phyloP scores from a whole-genome alignment of 108 stramenopile genomes.

The Craspedostauros australis region DNA sequence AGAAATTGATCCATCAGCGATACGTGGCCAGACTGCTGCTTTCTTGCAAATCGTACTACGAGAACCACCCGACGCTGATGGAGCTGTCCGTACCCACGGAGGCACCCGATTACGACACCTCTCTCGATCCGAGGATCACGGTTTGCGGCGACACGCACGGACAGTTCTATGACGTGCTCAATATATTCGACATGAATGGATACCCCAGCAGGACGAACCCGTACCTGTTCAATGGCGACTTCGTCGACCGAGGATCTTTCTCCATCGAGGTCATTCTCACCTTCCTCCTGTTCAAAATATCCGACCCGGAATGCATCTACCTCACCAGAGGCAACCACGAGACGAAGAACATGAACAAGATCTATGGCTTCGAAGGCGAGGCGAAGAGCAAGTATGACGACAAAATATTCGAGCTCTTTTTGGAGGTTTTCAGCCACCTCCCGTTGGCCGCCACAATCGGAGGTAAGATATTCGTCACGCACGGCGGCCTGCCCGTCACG shows the following conservation, averaged over 20 bases:
- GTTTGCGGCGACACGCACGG: slow-evolving; percentile 99
- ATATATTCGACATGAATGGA: slow-evolving; percentile 93
- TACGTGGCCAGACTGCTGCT: slow-evolving; percentile 81
- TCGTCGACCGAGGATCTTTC: slow-evolving; percentile 96
- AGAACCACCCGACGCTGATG: slow-evolving; percentile 51
- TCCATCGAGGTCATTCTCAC: slow-evolving; percentile 93
- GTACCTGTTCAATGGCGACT: slow-evolving; percentile 99
- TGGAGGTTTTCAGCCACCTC: slow-evolving; percentile 87
- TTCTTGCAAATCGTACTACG: slow-evolving; percentile 58
- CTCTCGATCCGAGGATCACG: slow-evolving; percentile 53
- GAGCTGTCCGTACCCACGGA: slow-evolving; percentile 61
- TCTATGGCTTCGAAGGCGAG: slow-evolving; percentile 99
- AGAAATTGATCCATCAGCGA: slow-evolving; percentile 93
- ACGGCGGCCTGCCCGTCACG: slow-evolving; percentile 88
- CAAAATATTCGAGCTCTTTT: slow-evolving; percentile 92
- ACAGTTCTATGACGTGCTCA: slow-evolving; percentile 97
- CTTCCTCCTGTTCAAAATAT: slow-evolving; percentile 84
- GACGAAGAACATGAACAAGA: slow-evolving; percentile 98
- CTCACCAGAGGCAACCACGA: slow-evolving; percentile 97
- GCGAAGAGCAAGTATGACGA: slow-evolving; percentile 97
- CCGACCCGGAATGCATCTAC: slow-evolving; percentile 76
- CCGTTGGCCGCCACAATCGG: slow-evolving; percentile 86
- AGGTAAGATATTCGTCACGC: slow-evolving; percentile 90
- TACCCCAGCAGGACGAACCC: slow-evolving; percentile 79
- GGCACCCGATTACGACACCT: slow-evolving; percentile 43